A percentile compares a stretch with the other conserved stretches of the same genome.
phyloP scores from a whole-genome alignment of 345 rosid species.

The Reutealis trisperma region DNA sequence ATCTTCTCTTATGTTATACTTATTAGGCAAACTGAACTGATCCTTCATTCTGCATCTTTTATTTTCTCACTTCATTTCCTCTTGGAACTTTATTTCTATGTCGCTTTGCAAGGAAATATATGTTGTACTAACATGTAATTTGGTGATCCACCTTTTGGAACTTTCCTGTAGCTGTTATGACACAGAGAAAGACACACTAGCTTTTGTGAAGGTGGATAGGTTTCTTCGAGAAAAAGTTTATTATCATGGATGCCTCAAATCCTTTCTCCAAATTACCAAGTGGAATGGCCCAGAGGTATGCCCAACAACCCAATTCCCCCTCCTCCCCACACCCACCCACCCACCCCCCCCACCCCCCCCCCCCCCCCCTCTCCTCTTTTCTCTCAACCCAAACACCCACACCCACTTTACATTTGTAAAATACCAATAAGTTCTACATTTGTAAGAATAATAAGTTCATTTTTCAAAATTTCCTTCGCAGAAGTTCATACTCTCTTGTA shows the following conservation, averaged over 20 bases:
- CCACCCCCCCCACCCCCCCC: no score
- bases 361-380: no score
- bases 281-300: constrained; percentile 99
- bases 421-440: not conserved
- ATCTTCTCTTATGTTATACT: not conserved
- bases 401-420: no score
- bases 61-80: not conserved
- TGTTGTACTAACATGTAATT: not conserved
- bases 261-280: constrained; percentile 86
- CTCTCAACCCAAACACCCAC: constrained; percentile 5
- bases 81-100: not conserved
- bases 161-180: constrained; percentile 70
- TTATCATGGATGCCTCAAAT: constrained; percentile 91
- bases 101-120: not conserved
- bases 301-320: no score
- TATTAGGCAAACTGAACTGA: not conserved
- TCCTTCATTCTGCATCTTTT: not conserved
- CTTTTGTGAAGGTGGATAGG: constrained; percentile 79
- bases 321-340: no score
- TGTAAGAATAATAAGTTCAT: not conserved
- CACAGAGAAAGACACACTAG: constrained; percentile 78
- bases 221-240: constrained; percentile 76
- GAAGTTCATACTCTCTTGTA: not conserved
- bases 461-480: not conserved
- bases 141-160: constrained; percentile 24